Conservation (phyloP, 2,329 filamentous ascomycete species). For the Tothia fuscella region DNA sequence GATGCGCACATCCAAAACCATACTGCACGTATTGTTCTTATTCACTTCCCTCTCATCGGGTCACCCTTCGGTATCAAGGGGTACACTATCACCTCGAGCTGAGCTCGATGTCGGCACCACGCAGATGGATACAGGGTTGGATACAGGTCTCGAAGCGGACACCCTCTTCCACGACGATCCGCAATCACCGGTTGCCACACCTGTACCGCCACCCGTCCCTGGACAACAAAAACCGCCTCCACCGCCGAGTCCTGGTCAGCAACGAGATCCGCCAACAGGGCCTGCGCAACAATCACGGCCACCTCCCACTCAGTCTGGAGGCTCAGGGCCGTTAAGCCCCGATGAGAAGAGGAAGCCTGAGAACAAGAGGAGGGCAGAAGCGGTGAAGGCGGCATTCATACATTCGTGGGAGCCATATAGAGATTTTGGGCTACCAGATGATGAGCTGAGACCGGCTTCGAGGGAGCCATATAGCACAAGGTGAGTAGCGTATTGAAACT, state of each 20-base stretch:
- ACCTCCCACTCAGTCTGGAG: neutral
- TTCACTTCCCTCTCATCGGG: too few species aligned
- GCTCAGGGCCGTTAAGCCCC: too few species aligned
- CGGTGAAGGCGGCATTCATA: slow-evolving; percentile 26
- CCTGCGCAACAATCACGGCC: neutral
- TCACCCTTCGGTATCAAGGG: too few species aligned
- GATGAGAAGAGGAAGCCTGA: slow-evolving; percentile 16
- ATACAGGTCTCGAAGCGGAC: too few species aligned
- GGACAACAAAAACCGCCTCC: neutral
- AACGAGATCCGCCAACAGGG: neutral
- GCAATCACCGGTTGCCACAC: too few species aligned
- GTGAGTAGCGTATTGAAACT: slow-evolving; percentile 30
- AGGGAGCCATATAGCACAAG: slow-evolving; percentile 57
- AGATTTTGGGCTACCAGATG: slow-evolving; percentile 39
- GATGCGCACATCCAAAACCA: too few species aligned
- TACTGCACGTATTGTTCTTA: too few species aligned
- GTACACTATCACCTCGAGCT: too few species aligned
- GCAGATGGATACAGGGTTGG: too few species aligned
- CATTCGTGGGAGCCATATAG: slow-evolving; percentile 39
- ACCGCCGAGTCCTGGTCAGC: neutral
- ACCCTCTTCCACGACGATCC: too few species aligned
- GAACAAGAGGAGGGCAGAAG: slow-evolving; percentile 19
- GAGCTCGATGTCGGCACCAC: too few species aligned
- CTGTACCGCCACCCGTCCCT: too few species aligned
- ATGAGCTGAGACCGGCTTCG: slow-evolving; percentile 43